Evolutionary conservation across 2,329 filamentous ascomycete genomes (phyloP).

Genomic region (Fusarium papillatum): DNA sequence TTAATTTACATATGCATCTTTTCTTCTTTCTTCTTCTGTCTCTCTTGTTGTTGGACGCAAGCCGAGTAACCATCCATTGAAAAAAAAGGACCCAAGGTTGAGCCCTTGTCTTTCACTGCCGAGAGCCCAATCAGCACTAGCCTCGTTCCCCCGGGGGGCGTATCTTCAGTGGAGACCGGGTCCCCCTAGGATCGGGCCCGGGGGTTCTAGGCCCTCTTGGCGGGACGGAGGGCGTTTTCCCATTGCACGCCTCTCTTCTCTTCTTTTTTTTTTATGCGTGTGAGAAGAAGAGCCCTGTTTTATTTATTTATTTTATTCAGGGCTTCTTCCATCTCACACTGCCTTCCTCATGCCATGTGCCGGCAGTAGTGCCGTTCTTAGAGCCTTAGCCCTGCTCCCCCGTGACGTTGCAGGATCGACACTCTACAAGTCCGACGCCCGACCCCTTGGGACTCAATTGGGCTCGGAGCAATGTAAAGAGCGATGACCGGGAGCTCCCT

Average conservation of each 20-base stretch:
- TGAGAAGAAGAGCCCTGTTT: neutral
- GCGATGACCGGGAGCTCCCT: neutral
- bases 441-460: conserved; percentile 25
- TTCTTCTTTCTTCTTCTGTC: neutral
- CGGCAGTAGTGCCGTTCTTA: conserved; percentile 31
- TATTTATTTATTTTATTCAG: neutral
- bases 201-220: conserved; percentile 37
- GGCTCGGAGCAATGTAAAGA: conserved; percentile 7
- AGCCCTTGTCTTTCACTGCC: conserved; percentile 30
- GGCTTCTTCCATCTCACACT: neutral
- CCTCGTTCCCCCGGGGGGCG: neutral
- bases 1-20: neutral
- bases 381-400: neutral
- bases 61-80: no score
- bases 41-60: conserved; percentile 10
- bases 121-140: conserved; percentile 28
- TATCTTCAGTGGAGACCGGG: conserved; percentile 5
- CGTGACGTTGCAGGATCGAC: conserved; percentile 27
- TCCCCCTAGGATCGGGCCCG: conserved; percentile 19
- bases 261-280: neutral
- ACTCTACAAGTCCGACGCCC: conserved; percentile 3
- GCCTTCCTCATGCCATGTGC: conserved; percentile 7
- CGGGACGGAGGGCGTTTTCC: neutral
- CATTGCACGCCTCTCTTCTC: neutral
- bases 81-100: neutral